These are phyloP conservation scores for Parasitella parasitica DNA, from an alignment of 371 early-diverging fungal species.

Conservation along the genomic window DNA sequence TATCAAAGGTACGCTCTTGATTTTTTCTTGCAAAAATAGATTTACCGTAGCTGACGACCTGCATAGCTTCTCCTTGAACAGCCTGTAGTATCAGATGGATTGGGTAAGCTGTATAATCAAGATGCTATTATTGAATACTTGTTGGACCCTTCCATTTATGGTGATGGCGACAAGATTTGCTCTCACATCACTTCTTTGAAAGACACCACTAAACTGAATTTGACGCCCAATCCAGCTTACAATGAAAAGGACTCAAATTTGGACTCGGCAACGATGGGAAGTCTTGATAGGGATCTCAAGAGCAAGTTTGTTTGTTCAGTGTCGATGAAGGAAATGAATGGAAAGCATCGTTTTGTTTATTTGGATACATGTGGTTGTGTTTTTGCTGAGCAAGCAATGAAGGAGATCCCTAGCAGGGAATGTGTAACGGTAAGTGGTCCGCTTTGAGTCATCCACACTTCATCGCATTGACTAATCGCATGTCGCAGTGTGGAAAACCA, in stretches of 20 bases:
- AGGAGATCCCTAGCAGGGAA: conserved; percentile 65
- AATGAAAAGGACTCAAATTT: conserved; percentile 34
- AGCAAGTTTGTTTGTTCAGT: conserved; percentile 87
- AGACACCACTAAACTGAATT: conserved; percentile 76
- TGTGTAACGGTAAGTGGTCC: conserved; percentile 53
- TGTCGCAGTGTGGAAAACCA: conserved; percentile 65
- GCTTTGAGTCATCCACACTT: neutral
- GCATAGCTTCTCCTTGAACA: conserved; percentile 62
- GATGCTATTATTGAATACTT: conserved; percentile 85
- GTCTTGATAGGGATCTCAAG: conserved; percentile 52
- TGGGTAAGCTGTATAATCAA: conserved; percentile 93
- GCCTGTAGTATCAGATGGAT: conserved; percentile 79
- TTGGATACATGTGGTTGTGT: conserved; percentile 86
- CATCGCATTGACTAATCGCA: neutral
- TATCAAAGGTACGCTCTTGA: conserved; percentile 70
- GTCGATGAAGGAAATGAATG: conserved; percentile 93
- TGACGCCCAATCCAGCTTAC: conserved; percentile 73
- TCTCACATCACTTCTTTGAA: conserved; percentile 71
- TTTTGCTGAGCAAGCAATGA: conserved; percentile 82
- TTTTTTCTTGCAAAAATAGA: neutral
- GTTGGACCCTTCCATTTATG: conserved; percentile 73
- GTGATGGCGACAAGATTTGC: conserved; percentile 83
- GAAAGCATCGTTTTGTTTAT: conserved; percentile 80
- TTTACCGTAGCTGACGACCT: neutral
- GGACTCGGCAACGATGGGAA: conserved; percentile 47